Base-by-base conservation (phyloP, 371 early-diverging fungal genomes). In the Catenaria anguillulae region DNA sequence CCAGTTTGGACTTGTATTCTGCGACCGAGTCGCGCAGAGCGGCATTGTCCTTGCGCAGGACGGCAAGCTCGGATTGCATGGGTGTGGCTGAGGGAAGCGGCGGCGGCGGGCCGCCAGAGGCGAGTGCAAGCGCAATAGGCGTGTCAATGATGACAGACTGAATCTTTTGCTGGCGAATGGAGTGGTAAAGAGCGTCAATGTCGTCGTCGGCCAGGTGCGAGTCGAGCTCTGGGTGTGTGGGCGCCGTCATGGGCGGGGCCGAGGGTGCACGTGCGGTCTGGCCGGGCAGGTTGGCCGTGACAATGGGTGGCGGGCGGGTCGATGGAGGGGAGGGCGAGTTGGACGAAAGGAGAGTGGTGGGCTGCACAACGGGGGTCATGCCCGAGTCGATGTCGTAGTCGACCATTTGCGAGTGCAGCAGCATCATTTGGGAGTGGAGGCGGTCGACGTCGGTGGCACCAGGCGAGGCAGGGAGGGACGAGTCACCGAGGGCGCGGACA, bases 101-200 rank as follows among this genome's bases (percentile, higher is more conserved):
- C 10, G 17, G 40, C 40, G 40, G 40, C n/a, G 48, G 48, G 40
- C 40, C 40, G 40, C 17, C 10, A 40, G 17, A 5, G 40, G 17
- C 40, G 17, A 17, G 19, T 17, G 45, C 45, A 2, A 43, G 45
- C 8, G 45, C 4, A 2, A 37, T 2, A 12, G 45, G 21, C 45
- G 45, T 21, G 21, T 50, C 52, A 29, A 50, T 50, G 29, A 50
- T 13, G 2, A 50, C 52, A 26, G 52, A 50, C 31, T 26, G 29
- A 31, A 50, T 50, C 31, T 50, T 50, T 6, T 50, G 52, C 52
- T 50, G 52, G 29, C 52, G 52, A 19, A 50, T 50, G 12, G 15
- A 15, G 52, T 50, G 52, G 52, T 50, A 50, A 4, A 50, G 52
- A 1, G 52, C 52, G 23, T 50, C 52, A 29, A 50, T 50, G 52